phyloP scores from a whole-genome alignment of 1,284 basidiomycete genomes.

The Fomitopsis pinicola region DNA sequence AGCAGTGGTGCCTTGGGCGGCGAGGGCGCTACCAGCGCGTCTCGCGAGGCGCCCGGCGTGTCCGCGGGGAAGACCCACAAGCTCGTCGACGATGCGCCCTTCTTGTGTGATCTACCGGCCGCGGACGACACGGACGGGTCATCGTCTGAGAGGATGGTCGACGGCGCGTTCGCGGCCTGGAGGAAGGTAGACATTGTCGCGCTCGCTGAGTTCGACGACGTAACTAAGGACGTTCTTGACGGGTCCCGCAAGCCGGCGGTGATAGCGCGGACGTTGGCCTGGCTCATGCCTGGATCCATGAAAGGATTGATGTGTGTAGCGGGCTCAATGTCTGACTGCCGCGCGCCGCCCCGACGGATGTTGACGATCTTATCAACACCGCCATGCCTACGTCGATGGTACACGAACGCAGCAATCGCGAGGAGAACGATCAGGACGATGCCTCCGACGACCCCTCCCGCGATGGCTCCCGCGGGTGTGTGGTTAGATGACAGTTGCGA shows the following conservation, averaged over 20 bases:
- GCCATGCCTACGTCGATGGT: neutral
- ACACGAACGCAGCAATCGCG: neutral
- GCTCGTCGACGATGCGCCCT: neutral
- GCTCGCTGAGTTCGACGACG: neutral
- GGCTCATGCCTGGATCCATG: slow-evolving; percentile 1
- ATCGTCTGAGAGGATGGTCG: neutral
- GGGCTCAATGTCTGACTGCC: neutral
- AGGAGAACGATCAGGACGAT: neutral
- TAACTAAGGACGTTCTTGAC: neutral
- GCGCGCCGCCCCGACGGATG: neutral
- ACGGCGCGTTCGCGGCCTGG: neutral
- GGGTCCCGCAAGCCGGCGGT: neutral
- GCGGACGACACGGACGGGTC: neutral
- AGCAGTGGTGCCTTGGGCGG: neutral
- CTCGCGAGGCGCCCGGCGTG: neutral
- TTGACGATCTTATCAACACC: neutral
- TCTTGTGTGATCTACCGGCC: neutral
- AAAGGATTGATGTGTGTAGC: neutral
- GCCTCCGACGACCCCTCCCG: neutral
- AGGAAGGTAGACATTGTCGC: neutral
- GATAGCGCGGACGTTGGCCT: neutral
- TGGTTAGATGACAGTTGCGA: neutral
- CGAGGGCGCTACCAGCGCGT: neutral
- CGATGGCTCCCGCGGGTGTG: neutral
- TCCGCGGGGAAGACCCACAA: neutral